A percentile compares a stretch with the other conserved stretches of the same genome.
These are phyloP conservation scores for Aspergillus cristatus DNA, from an alignment of 495 filamentous ascomycete species.

Conservation along the genomic window DNA sequence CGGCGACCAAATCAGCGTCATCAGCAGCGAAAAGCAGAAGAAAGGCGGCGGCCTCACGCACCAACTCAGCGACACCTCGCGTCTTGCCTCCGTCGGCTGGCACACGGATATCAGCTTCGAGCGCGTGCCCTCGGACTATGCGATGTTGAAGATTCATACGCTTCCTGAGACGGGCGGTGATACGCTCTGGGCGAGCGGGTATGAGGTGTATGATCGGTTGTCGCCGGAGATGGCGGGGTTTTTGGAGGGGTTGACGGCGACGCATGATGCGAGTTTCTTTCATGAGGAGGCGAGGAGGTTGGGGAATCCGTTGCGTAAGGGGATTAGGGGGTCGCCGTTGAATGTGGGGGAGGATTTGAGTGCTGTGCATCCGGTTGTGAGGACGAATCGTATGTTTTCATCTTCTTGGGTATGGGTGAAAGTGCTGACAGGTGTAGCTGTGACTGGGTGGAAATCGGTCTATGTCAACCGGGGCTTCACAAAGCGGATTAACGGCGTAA, in stretches of 20 bases:
- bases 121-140: conserved; percentile 56
- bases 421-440: conserved; percentile 22
- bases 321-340: conserved; percentile 35
- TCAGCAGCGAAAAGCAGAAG: conserved; percentile 30
- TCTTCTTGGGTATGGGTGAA: conserved; percentile 1
- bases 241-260: conserved; percentile 57
- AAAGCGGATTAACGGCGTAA: conserved; percentile 51
- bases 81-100: conserved; percentile 40
- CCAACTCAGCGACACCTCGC: conserved; percentile 23
- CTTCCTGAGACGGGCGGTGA: conserved; percentile 68
- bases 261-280: conserved; percentile 46
- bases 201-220: conserved; percentile 55
- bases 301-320: conserved; percentile 18
- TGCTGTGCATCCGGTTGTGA: conserved; percentile 60
- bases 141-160: conserved; percentile 47
- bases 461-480: conserved; percentile 58
- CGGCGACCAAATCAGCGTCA: conserved; percentile 29
- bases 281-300: conserved; percentile 22
- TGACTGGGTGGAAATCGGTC: conserved; percentile 70
- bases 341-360: conserved; percentile 53
- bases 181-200: conserved; percentile 37
- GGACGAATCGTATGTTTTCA: conserved; percentile 52
- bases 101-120: conserved; percentile 66
- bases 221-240: conserved; percentile 52
- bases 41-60: conserved; percentile 27